These are phyloP conservation scores for Fusarium sp. DNA, from an alignment of 2,329 filamentous ascomycete genomes.

Conservation along the genomic window DNA sequence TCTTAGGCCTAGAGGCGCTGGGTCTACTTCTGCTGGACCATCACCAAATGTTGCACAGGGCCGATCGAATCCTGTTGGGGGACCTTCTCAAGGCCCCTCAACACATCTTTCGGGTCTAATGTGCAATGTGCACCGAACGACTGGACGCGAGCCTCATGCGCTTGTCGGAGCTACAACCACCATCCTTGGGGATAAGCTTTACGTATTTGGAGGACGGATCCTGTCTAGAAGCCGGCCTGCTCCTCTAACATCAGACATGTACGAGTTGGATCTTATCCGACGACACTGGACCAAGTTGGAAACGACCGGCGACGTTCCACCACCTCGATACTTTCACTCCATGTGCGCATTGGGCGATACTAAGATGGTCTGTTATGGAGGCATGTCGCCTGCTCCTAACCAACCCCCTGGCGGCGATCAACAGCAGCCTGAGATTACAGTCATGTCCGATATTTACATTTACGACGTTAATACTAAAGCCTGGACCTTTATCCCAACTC, in stretches of 20 bases:
- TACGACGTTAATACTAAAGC: slow-evolving; percentile 87
- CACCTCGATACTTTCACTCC: slow-evolving; percentile 96
- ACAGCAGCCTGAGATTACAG: slow-evolving; percentile 86
- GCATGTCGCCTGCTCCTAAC: slow-evolving; percentile 87
- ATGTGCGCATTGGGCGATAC: slow-evolving; percentile 94
- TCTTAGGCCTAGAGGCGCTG: slow-evolving; percentile 67
- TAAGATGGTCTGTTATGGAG: slow-evolving; percentile 97
- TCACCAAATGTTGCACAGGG: slow-evolving; percentile 66
- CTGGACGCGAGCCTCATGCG: slow-evolving; percentile 90
- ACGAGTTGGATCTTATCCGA: slow-evolving; percentile 91
- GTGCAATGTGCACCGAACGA: slow-evolving; percentile 86
- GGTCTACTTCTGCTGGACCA: slow-evolving; percentile 69
- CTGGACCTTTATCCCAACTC: slow-evolving; percentile 88
- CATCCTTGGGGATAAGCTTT: slow-evolving; percentile 93
- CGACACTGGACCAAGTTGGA: slow-evolving; percentile 95
- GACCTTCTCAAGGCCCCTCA: slow-evolving; percentile 64
- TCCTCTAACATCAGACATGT: slow-evolving; percentile 89
- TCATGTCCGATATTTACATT: slow-evolving; percentile 98
- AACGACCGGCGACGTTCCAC: slow-evolving; percentile 85
- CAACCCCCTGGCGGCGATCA: slow-evolving; percentile 63
- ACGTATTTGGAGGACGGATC: slow-evolving; percentile 94
- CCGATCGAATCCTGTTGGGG: slow-evolving; percentile 54
- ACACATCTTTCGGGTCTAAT: slow-evolving; percentile 76
- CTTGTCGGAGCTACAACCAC: slow-evolving; percentile 96
- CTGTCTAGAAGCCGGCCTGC: slow-evolving; percentile 85